Base-by-base conservation (phyloP, 345 rosid genomes). In the Salix udensis region DNA sequence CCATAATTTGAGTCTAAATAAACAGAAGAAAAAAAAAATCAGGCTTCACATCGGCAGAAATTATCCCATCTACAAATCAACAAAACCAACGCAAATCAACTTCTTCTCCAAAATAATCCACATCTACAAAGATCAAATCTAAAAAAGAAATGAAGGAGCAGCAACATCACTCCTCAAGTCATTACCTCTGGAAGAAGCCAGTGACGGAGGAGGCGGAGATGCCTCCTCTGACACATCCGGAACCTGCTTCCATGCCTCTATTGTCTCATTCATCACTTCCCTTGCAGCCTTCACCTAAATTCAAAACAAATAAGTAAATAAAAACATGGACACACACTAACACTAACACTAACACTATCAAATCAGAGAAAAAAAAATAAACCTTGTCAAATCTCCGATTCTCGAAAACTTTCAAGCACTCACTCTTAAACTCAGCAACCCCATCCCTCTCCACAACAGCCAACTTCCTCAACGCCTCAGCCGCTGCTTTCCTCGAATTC, bases 221-320 rank as follows among this genome's bases (percentile, higher is more conserved):
- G 72, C 86, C 75, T 88, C 97, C 23, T 90, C 93, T 1, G 94
- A 89, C 76, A 93, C 78, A 91, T 95, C 98, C 0, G 97, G 94
- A 61, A 95, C 87, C 86, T 89, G 91, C 84, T 89, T 93, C 98
- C 98, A 95, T 2, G 94, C 94, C 77, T 95, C 94, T 76, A 95
- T 78, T 93, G 88, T 89, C 87, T 91, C 88, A 78, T 64, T 86
- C 97, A 95, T 93, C 83, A 88, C 97, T 74, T 93, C 98, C 88
- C 98, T 90, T 16, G 86, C 91, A 62, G 91, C 93, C 88, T 91
- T 95, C 81, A 93, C 97, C 98, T 95, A 71, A 75, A 76, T 24
- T 70, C 52, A 67, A 23, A 21, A 55, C 31, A 55, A 23, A n/a
- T 48, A 68, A 67, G 40, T 36, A 50, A 23, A n/a, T 4, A 55